Conservation (phyloP, 768 basidiomycete genomes). For the Lentinula edodes region DNA sequence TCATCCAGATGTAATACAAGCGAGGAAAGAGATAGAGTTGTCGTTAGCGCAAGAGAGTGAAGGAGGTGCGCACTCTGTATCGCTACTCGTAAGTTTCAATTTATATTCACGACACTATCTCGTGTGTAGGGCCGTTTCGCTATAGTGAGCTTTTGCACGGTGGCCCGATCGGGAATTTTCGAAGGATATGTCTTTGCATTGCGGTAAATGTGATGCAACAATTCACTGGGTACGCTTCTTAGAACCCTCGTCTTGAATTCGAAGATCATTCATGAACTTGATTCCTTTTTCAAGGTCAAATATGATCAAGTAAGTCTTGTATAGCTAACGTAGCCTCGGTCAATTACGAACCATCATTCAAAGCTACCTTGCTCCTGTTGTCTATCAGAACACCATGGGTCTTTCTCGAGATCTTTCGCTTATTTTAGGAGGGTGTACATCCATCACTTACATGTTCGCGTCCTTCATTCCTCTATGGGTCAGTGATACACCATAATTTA, state of each 20-base stretch:
- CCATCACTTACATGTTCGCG: conserved; percentile 34
- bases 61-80: conserved; percentile 20
- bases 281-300: conserved; percentile 20
- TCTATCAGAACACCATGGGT: conserved; percentile 37
- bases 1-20: conserved; percentile 27
- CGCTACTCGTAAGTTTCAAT: not conserved
- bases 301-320: conserved; percentile 29
- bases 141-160: conserved; percentile 29
- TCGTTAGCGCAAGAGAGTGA: conserved; percentile 31
- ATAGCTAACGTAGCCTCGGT: not conserved
- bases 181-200: conserved; percentile 32
- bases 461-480: conserved; percentile 37
- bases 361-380: conserved; percentile 33
- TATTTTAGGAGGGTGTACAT: conserved; percentile 32
- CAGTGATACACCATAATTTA: not conserved
- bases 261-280: not conserved
- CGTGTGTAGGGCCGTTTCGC: conserved; percentile 24
- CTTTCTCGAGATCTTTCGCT: conserved; percentile 32
- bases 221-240: conserved; percentile 29
- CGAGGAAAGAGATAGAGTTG: conserved; percentile 29
- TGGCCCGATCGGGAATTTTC: conserved; percentile 30
- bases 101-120: conserved; percentile 20
- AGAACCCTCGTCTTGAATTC: not conserved
- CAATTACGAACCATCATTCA: not conserved
- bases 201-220: conserved; percentile 37